Evolutionary conservation across 345 rosid genomes (phyloP).

Genomic region (Lepidium aucheri): DNA sequence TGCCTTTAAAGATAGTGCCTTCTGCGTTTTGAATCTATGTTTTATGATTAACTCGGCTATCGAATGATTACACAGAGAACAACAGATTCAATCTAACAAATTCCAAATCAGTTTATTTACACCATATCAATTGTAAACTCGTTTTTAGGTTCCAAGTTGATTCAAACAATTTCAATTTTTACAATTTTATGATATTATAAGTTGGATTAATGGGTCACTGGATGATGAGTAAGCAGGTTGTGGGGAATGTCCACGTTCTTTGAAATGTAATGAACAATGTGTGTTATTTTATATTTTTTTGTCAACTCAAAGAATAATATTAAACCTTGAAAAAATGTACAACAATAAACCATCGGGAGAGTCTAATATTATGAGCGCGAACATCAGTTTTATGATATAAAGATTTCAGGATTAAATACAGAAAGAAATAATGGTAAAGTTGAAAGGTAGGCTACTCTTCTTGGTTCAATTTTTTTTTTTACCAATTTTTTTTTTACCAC

Average conservation of each 20-base stretch:
- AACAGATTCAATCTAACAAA: not conserved
- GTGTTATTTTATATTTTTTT: not conserved
- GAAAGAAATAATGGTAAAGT: too few species aligned
- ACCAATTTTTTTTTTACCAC: too few species aligned
- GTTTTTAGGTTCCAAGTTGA: not conserved
- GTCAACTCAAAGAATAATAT: too few species aligned
- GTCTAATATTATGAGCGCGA: too few species aligned
- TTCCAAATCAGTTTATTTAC: not conserved
- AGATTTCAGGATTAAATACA: too few species aligned
- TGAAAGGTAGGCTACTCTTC: too few species aligned
- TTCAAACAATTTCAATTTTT: not conserved
- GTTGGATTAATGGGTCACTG: not conserved
- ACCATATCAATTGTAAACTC: not conserved
- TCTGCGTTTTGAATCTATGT: not conserved
- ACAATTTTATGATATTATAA: not conserved
- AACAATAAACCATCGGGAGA: too few species aligned
- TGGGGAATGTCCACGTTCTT: slow-evolving; percentile 24
- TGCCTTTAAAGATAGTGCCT: not conserved
- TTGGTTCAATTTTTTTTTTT: too few species aligned
- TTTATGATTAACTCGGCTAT: not conserved
- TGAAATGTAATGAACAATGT: slow-evolving; percentile 12
- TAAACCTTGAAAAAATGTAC: too few species aligned
- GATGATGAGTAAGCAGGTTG: not conserved
- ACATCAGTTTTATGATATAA: too few species aligned
- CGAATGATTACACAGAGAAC: not conserved